Base-by-base conservation (phyloP, 768 basidiomycete genomes). In the Auriscalpium microsporum region DNA sequence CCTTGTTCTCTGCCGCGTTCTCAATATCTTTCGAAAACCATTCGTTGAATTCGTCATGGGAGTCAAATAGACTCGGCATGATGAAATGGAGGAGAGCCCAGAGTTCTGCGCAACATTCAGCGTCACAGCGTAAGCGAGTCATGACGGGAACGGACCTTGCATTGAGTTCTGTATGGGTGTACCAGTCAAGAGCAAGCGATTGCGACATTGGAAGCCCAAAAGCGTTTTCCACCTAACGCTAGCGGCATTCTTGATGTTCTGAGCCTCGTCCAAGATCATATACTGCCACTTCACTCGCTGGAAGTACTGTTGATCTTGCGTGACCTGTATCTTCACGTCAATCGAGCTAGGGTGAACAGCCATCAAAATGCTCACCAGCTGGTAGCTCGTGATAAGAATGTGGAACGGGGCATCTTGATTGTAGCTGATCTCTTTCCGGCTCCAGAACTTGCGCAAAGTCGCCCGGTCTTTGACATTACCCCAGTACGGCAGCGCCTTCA, bases 21-120 rank as follows among this genome's bases (percentile, higher is more conserved):
- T 99, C 96, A 53, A 98, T 97, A 65, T 97, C 96, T 71, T 97
- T 96, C 10, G 95, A 96, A 69, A 99, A 99, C 96, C 96, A 99
- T 69, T 98, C 95, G 67, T 89, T 93, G 76, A 99, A 99, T 72
- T 99, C 96, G 65, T 98, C 94, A 65, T 98, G 94, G 13, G 94
- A 97, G 69, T 98, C 96, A 70, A 99, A 99, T 53, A 99, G 75
- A 67, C 90, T 94, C 3, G 96, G 96, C 96, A 99, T 99, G 74
- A 99, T 98, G 75, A 99, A 99, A 69, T 99, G 96, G 45, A 99
- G 76, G 56, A 99, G 76, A 1, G 96, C 96, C 96, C 96, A 99
- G 16, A 99, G 76, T 71, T 99, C 96, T 95, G 64, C 16, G 35
- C 36, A 34, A 28, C 23, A 23, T 11, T 10, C 28, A 34, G 33